Conservation (phyloP, 148 eudicot genomes). For the Bassia scoparia region DNA sequence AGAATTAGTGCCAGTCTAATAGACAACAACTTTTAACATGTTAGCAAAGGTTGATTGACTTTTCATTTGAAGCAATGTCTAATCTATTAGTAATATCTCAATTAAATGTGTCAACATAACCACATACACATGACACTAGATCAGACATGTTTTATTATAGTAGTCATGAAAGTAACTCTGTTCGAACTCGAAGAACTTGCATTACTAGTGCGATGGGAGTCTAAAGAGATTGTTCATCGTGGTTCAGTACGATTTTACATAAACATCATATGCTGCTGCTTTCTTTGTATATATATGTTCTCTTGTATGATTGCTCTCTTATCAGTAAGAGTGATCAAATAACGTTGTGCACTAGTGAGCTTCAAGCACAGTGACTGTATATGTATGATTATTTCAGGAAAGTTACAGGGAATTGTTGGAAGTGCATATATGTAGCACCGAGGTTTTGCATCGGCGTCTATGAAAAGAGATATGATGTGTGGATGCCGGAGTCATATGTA, state of each 20-base stretch:
- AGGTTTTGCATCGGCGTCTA: slow-evolving; percentile 56
- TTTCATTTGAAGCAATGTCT: not conserved
- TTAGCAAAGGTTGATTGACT: not conserved
- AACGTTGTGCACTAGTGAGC: not conserved
- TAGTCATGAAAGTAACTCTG: not conserved
- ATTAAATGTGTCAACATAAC: not conserved
- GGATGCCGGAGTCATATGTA: slow-evolving; percentile 94
- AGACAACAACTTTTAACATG: too few relatives aligned
- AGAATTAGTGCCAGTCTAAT: too few relatives aligned
- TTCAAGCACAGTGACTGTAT: not conserved
- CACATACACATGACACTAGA: not conserved
- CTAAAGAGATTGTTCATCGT: not conserved
- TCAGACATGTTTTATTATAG: not conserved
- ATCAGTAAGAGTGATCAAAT: too few relatives aligned
- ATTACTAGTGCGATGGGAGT: not conserved
- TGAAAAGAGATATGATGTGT: slow-evolving; percentile 90
- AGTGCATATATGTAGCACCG: slow-evolving; percentile 92
- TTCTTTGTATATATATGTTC: not conserved
- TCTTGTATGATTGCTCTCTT: not conserved
- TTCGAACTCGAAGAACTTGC: not conserved
- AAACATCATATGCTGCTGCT: not conserved
- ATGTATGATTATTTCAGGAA: slow-evolving; percentile 39
- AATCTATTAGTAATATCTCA: not conserved
- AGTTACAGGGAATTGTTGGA: slow-evolving; percentile 63
- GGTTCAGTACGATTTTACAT: not conserved